Percentiles rank a stretch among this genome's conserved stretches.
Conservation (phyloP, 1,284 basidiomycete genomes). For the Moesziomyces sp. region DNA sequence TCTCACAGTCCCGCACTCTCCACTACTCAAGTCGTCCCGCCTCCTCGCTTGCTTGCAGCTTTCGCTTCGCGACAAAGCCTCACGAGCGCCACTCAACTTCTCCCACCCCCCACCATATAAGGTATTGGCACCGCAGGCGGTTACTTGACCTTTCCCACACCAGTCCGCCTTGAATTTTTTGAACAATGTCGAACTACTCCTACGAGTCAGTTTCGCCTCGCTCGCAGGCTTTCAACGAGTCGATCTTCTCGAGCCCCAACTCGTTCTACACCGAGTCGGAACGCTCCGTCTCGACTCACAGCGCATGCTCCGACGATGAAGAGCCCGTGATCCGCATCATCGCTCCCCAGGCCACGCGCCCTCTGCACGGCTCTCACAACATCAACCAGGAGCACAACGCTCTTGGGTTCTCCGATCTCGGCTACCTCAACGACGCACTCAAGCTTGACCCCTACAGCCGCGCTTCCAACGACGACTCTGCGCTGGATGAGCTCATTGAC, state of each 20-base stretch:
- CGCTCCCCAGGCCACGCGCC: conserved; percentile 18
- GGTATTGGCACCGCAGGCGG: conserved; percentile 17
- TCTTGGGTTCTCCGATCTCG: conserved; percentile 22
- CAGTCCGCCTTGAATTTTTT: background rate
- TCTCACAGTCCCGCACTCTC: background rate
- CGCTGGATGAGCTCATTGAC: conserved; percentile 32
- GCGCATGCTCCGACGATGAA: conserved; percentile 29
- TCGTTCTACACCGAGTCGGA: conserved; percentile 30
- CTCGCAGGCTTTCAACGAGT: conserved; percentile 30
- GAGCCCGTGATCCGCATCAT: conserved; percentile 17
- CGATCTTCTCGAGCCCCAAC: conserved; percentile 31
- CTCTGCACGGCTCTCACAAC: conserved; percentile 6
- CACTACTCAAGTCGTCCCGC: background rate
- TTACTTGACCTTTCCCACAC: background rate
- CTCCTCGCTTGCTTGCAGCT: background rate
- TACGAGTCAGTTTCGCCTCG: conserved; percentile 39
- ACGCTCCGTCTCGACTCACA: conserved; percentile 22
- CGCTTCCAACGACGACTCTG: conserved; percentile 8
- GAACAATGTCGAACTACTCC: conserved; percentile 32
- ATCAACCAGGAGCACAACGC: conserved; percentile 1
- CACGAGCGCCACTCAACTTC: background rate
- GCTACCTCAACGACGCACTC: conserved; percentile 38
- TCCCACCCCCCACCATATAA: conserved; percentile 6
- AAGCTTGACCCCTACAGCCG: conserved; percentile 24
- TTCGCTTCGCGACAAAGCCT: background rate